Conservation (phyloP, 108 stramenopile species). For the Skeletonema menzelii region DNA sequence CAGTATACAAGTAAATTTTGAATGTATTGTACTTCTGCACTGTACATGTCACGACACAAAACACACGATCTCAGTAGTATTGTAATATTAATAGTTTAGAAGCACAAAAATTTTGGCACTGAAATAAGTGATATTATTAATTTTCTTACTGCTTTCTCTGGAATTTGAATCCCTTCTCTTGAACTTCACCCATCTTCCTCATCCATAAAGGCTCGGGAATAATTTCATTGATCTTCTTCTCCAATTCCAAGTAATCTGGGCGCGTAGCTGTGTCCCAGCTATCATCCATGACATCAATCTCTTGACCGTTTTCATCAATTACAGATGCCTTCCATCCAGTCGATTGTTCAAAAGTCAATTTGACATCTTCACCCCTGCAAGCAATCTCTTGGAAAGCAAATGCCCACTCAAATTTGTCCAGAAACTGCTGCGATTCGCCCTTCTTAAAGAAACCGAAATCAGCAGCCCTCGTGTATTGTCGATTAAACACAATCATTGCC, state of each 20-base stretch:
- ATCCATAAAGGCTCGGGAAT: slow-evolving; percentile 73
- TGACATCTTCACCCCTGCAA: slow-evolving; percentile 68
- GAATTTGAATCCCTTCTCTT: slow-evolving; percentile 65
- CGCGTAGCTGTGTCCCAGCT: slow-evolving; percentile 28
- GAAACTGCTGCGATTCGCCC: slow-evolving; percentile 31
- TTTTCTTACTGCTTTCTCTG: slow-evolving; percentile 32
- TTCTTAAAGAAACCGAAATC: slow-evolving; percentile 62
- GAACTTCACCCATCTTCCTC: slow-evolving; percentile 66
- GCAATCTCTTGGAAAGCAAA: slow-evolving; percentile 77
- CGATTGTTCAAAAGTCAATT: slow-evolving; percentile 57
- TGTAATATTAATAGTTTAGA: too few relatives aligned
- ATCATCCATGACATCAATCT: slow-evolving; percentile 46
- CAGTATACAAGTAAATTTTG: too few relatives aligned
- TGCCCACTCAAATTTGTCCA: slow-evolving; percentile 55
- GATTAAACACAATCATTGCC: slow-evolving; percentile 56
- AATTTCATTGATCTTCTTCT: slow-evolving; percentile 63
- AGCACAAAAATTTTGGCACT: too few relatives aligned
- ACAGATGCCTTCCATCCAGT: slow-evolving; percentile 55
- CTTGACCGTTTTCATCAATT: slow-evolving; percentile 44
- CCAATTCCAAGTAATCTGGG: slow-evolving; percentile 54
- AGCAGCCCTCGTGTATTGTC: slow-evolving; percentile 58
- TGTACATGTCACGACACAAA: too few relatives aligned
- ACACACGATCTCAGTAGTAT: background rate
- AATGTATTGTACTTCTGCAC: too few relatives aligned
- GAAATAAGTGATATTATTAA: background rate